Evolutionary conservation across 176 grass and related monocot genomes (phyloP).

Genomic region (Tillandsia leiboldiana): DNA sequence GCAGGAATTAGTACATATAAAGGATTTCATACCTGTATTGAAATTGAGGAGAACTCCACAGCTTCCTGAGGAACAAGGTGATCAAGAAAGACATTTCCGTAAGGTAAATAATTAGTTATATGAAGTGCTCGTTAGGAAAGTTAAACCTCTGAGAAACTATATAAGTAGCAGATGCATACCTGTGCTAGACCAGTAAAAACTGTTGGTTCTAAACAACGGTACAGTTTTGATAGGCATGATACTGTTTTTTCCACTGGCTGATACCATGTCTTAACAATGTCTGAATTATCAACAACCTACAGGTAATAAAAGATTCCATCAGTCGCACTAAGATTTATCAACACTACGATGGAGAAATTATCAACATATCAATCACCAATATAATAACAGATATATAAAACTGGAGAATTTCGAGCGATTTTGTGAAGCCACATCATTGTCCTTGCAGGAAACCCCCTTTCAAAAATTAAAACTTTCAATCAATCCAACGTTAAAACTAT

Average conservation of each 20-base stretch:
- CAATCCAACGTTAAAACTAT: too few species aligned
- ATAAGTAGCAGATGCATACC: constrained; percentile 33
- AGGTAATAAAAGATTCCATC: constrained; percentile 4
- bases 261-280: constrained; percentile 81
- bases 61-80: constrained; percentile 50
- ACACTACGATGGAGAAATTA: too few species aligned
- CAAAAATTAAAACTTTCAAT: too few species aligned
- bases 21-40: constrained; percentile 65
- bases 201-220: constrained; percentile 77
- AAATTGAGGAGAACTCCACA: constrained; percentile 87
- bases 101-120: background rate
- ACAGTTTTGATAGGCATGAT: constrained; percentile 91
- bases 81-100: constrained; percentile 25
- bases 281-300: constrained; percentile 60
- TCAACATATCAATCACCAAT: too few species aligned
- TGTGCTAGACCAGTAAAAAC: constrained; percentile 98
- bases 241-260: constrained; percentile 96
- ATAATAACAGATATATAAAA: too few species aligned
- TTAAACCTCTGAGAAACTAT: background rate
- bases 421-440: too few species aligned
- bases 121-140: background rate
- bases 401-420: too few species aligned
- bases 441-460: too few species aligned
- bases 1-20: background rate
- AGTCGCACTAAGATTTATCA: background rate